Conservation (phyloP, 148 eudicot genomes). For the Hydrangea macrophylla region DNA sequence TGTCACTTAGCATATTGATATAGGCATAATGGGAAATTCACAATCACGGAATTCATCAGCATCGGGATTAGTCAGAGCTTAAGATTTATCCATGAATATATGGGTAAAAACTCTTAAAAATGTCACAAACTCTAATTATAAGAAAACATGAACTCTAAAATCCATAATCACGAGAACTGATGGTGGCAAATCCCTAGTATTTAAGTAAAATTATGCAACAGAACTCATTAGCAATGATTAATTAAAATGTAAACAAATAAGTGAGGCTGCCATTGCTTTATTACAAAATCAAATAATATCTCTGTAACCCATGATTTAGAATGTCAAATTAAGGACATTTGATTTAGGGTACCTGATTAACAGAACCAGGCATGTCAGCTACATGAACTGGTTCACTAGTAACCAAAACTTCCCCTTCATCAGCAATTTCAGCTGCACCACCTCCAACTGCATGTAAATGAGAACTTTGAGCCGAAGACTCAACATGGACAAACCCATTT, state of each 20-base stretch:
- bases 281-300: too few species aligned
- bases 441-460: not conserved
- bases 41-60: not conserved
- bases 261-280: not conserved
- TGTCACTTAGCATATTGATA: constrained; percentile 12
- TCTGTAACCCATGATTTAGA: constrained; percentile 9
- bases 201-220: not conserved
- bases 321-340: not conserved
- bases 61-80: not conserved
- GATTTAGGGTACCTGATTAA: constrained; percentile 25
- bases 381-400: constrained; percentile 11
- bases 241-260: not conserved
- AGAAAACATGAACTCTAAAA: not conserved
- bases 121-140: not conserved
- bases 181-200: not conserved
- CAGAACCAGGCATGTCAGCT: constrained; percentile 18
- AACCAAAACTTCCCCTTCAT: constrained; percentile 20
- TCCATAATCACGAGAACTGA: not conserved
- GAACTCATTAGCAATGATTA: not conserved
- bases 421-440: constrained; percentile 19
- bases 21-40: constrained; percentile 9
- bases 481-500: not conserved
- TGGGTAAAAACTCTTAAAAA: not conserved
- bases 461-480: not conserved
- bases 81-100: not conserved